These are phyloP conservation scores for Fusarium chuoi DNA, from an alignment of 2,329 filamentous ascomycete genomes.

Conservation along the genomic window DNA sequence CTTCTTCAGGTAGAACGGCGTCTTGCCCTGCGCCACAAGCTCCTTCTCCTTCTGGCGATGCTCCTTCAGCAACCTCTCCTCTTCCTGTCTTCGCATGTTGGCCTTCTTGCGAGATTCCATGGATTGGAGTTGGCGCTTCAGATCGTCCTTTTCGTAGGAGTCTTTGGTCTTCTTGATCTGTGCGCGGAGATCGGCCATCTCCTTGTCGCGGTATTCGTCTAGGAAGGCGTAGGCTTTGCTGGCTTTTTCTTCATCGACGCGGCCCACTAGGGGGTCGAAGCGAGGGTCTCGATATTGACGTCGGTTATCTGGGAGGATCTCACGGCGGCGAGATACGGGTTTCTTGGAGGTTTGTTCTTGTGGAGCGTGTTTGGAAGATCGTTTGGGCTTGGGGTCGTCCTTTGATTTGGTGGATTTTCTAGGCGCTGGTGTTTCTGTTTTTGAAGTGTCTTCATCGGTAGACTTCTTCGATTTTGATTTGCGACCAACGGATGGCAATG, in stretches of 20 bases:
- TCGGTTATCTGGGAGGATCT: slow-evolving; percentile 68
- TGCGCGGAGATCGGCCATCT: slow-evolving; percentile 78
- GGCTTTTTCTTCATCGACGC: slow-evolving; percentile 66
- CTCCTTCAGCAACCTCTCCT: slow-evolving; percentile 74
- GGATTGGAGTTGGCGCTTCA: slow-evolving; percentile 79
- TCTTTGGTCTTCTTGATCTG: slow-evolving; percentile 75
- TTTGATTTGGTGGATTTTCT: slow-evolving; percentile 51
- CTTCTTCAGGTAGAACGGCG: slow-evolving; percentile 92
- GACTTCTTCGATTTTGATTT: slow-evolving; percentile 44
- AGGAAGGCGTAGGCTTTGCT: slow-evolving; percentile 87
- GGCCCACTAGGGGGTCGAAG: slow-evolving; percentile 74
- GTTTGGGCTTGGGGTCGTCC: slow-evolving; percentile 47
- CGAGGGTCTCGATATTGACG: slow-evolving; percentile 84
- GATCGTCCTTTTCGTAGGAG: slow-evolving; percentile 69
- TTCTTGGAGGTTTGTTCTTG: slow-evolving; percentile 83
- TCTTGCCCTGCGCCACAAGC: slow-evolving; percentile 86
- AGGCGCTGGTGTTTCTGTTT: slow-evolving; percentile 42
- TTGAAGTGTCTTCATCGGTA: slow-evolving; percentile 30
- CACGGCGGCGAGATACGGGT: slow-evolving; percentile 83
- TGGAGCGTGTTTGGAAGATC: slow-evolving; percentile 87
- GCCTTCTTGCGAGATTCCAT: slow-evolving; percentile 84
- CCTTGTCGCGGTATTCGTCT: slow-evolving; percentile 84
- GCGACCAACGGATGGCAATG: slow-evolving; percentile 57
- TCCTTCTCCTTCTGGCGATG: slow-evolving; percentile 88
- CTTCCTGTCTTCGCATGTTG: slow-evolving; percentile 74